Base-by-base conservation (phyloP, 768 basidiomycete genomes). In the Pleurotus djamor region DNA sequence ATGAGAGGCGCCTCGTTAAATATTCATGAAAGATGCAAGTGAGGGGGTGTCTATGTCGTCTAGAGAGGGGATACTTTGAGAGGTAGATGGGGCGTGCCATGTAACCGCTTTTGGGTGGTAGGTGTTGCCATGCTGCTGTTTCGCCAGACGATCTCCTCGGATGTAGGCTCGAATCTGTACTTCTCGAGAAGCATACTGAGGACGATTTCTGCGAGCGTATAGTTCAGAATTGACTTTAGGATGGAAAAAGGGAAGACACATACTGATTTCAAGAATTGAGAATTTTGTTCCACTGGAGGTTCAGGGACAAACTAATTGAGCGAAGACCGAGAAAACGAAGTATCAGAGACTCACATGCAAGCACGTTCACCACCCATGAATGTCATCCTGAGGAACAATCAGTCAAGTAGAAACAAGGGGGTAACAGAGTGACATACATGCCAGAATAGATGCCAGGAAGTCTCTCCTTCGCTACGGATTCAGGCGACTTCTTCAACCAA, bases 201-300 rank as follows among this genome's bases (percentile, higher is more conserved):
- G 17, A 68, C 65, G 32, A 67, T 61, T 63, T 69, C 68, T 69
- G 50, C 13, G 21, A 16, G 38, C n/a, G 5, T 2, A 14, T 17
- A 47, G 12, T 16, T 51, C 34, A 14, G 12, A 41, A 3, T 21
- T 54, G 37, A 41, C 3, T 47, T 32, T 5, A 34, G 9, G 33
- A 37, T 9, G 28, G 50, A 33, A 3, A 28, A 6, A 13, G 50
- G 17, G 9, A 4, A 17, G 7, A 4, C 32, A 66, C 74, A 16
- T 54, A 76, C 75, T 75, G 60, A 74, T 76, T 61, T 75, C 74
- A 12, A 76, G 60, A 56, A 75, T 68, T 3, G 75, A 66, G 60
- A 76, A 76, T 62, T 75, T 74, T 64, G 74, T 72, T 5, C 73
- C 75, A 33, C 72, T 72, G 58, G 2, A 16, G 12, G 38, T 28